These are phyloP conservation scores for Penicillium thymicola DNA, from an alignment of 2,329 filamentous ascomycete species.

Conservation along the genomic window DNA sequence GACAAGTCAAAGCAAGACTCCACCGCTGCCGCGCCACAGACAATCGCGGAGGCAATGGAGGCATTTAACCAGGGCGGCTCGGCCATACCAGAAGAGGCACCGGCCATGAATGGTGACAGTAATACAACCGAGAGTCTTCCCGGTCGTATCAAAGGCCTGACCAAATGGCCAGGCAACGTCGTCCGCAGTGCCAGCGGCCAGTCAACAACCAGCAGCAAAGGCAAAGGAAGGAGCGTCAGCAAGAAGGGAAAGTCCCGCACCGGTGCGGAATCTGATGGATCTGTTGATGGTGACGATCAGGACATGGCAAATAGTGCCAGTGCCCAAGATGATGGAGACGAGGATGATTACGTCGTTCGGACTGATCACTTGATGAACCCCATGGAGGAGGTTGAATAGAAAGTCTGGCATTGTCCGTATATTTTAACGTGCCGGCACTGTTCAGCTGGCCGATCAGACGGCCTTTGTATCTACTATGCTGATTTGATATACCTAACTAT, in stretches of 20 bases:
- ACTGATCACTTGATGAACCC: constrained; percentile 4
- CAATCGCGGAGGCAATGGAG: constrained; percentile 39
- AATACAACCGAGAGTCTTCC: constrained; percentile 16
- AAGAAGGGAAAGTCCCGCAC: constrained; percentile 40
- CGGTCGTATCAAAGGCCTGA: constrained; percentile 32
- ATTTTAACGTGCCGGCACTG: background rate
- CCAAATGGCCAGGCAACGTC: constrained; percentile 26
- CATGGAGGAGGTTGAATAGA: constrained; percentile 3
- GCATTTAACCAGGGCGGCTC: constrained; percentile 28
- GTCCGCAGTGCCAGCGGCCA: constrained; percentile 32
- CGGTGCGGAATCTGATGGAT: constrained; percentile 34
- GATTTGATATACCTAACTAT: constrained; percentile 5
- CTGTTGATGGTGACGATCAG: constrained; percentile 30
- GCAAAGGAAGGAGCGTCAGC: constrained; percentile 24
- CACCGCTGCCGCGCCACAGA: constrained; percentile 26
- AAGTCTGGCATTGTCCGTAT: background rate
- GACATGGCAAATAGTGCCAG: constrained; percentile 21
- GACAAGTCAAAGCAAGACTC: constrained; percentile 44
- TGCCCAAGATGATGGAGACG: constrained; percentile 27
- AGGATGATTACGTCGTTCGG: constrained; percentile 15
- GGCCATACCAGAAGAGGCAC: constrained; percentile 17
- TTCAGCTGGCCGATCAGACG: background rate
- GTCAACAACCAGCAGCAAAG: constrained; percentile 28
- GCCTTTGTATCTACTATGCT: constrained; percentile 8
- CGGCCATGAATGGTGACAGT: constrained; percentile 28